Conservation (phyloP, 2,329 filamentous ascomycete genomes). For the Cladorrhinum sp. region DNA sequence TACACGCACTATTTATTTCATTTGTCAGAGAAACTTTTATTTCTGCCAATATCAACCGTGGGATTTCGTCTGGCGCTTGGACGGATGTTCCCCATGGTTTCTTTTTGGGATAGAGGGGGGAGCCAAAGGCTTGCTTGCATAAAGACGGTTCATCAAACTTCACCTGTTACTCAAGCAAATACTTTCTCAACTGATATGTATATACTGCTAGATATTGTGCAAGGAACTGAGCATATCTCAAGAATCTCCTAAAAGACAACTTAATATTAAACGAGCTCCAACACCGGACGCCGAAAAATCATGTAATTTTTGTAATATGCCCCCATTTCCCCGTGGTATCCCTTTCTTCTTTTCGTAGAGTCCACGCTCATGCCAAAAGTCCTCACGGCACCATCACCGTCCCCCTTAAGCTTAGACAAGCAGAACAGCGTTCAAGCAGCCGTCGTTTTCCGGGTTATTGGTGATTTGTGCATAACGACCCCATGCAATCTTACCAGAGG, state of each 20-base stretch:
- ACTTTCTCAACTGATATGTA: neutral
- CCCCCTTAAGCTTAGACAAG: conserved; percentile 24
- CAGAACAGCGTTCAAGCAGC: conserved; percentile 32
- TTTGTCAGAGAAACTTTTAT: too few relatives aligned
- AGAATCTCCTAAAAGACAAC: neutral
- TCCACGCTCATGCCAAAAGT: neutral
- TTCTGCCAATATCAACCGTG: too few relatives aligned
- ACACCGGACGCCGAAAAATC: conserved; percentile 26
- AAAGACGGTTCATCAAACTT: too few relatives aligned
- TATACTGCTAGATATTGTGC: neutral
- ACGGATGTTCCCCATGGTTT: too few relatives aligned
- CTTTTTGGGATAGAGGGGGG: too few relatives aligned
- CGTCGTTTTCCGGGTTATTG: conserved; percentile 45
- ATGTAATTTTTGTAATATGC: conserved; percentile 20
- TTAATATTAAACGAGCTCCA: conserved; percentile 16
- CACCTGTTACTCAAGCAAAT: too few relatives aligned
- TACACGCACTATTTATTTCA: too few relatives aligned
- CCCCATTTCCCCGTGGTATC: neutral
- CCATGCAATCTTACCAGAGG: conserved; percentile 91
- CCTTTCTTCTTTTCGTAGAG: neutral
- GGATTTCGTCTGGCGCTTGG: too few relatives aligned
- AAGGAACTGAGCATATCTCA: neutral
- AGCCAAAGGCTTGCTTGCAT: too few relatives aligned
- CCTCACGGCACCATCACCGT: neutral
- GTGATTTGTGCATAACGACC: conserved; percentile 75